phyloP scores from a whole-genome alignment of 1,139 yeast species.

The Pichia inconspicua region DNA sequence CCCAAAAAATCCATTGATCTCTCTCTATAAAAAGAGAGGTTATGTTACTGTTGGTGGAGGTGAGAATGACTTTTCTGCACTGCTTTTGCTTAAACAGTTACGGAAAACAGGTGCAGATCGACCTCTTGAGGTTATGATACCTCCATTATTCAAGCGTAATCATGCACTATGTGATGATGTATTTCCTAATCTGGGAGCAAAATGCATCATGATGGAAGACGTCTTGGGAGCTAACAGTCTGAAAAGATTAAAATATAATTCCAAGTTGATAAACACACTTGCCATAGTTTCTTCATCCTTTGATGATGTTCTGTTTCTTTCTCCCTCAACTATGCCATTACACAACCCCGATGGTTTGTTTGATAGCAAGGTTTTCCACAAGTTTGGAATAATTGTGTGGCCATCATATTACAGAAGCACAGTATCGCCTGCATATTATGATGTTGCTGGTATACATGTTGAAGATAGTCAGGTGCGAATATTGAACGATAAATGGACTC shows the following conservation, averaged over 20 bases:
- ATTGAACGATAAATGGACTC: constrained; percentile 11
- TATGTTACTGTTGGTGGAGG: constrained; percentile 76
- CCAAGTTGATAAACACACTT: constrained; percentile 37
- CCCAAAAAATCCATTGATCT: constrained; percentile 11
- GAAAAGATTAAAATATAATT: constrained; percentile 17
- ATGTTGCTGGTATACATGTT: constrained; percentile 37
- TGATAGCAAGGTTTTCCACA: constrained; percentile 29
- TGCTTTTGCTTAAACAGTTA: constrained; percentile 51
- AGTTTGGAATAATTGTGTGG: constrained; percentile 34
- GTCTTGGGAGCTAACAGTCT: constrained; percentile 24
- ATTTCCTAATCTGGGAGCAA: constrained; percentile 38
- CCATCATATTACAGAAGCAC: constrained; percentile 57
- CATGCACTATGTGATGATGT: constrained; percentile 35
- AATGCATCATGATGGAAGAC: constrained; percentile 33
- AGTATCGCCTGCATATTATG: constrained; percentile 44
- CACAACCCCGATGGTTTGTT: constrained; percentile 40
- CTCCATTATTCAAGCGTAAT: constrained; percentile 34
- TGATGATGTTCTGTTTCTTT: constrained; percentile 41
- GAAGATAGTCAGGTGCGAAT: constrained; percentile 22
- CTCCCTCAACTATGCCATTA: constrained; percentile 47
- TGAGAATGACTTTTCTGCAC: constrained; percentile 57
- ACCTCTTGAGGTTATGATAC: constrained; percentile 64
- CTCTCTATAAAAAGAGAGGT: constrained; percentile 48
- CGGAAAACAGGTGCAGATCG: constrained; percentile 50
- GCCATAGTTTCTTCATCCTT: constrained; percentile 45